Evolutionary conservation across 129 eudicot genomes (phyloP).

Genomic region (Centrapalus pauciflorus): DNA sequence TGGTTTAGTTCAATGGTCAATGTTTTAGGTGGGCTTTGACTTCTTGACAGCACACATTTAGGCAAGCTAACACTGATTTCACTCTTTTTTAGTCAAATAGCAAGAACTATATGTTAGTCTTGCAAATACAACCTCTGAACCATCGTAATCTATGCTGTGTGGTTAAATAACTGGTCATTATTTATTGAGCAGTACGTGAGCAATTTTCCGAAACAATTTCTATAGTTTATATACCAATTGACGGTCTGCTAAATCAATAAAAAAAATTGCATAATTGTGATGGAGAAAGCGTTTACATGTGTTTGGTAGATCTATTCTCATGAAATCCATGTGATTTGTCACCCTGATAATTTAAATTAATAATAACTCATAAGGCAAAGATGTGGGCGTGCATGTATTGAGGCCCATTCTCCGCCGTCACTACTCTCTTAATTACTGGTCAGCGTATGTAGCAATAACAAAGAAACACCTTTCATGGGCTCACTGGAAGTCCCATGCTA

Average conservation of each 20-base stretch:
- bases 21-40: background rate
- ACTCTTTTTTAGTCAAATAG: background rate
- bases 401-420: conserved; percentile 42
- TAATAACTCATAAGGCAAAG: background rate
- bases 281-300: background rate
- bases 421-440: conserved; percentile 21
- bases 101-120: background rate
- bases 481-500: conserved; percentile 19
- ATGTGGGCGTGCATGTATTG: conserved; percentile 22
- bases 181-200: background rate
- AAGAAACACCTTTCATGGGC: conserved; percentile 24
- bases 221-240: conserved; percentile 1
- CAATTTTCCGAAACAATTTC: background rate
- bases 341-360: background rate
- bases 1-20: background rate
- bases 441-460: conserved; percentile 12
- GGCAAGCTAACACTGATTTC: conserved; percentile 5
- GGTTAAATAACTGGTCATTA: background rate
- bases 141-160: background rate
- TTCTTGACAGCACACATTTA: background rate
- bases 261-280: background rate
- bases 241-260: background rate
- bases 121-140: background rate
- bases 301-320: conserved; percentile 10
- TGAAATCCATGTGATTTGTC: conserved; percentile 23